Evolutionary conservation across 306 rosid species (phyloP), one percentile per base, ranked within the genome.

Genomic region (Herpetospermum pedunculosum): DNA sequence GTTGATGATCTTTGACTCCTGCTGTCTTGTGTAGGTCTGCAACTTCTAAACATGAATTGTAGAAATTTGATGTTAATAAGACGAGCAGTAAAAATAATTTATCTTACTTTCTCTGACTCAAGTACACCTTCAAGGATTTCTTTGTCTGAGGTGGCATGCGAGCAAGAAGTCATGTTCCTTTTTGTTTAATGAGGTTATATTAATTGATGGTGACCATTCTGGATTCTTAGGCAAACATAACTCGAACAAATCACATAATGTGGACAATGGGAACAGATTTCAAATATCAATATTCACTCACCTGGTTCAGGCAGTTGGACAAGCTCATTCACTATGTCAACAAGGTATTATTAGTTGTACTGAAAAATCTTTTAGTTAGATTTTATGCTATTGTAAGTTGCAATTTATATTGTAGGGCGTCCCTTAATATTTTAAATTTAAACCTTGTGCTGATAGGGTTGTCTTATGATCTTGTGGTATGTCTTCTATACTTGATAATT

Each of bases 211-310:
- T 75, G 26, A n/a, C 9, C 70, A 37, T 75, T 48, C 63, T 54
- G 80, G 69, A 83, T 83, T 68, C 46, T 81, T 96, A 94, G 99
- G 97, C 97, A 25, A 94, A 94, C 78, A 83, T 91, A 43, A 94
- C 96, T 37, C 95, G 97, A 34, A 91, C 96, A 75, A 91, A 91
- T 81, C 99, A 91, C 78, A 64, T 94, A 81, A 94, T 94, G 99
- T 94, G 95, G 95, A 94, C 99, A 21, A 94, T 94, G 99, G 99
- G 99, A 81, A 94, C 99, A 19, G 99, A 94, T 89, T 94, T 94
- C 81, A 89, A 84, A 87, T 94, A 94, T 83, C 99, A 94, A 80
- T 91, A 89, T 69, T 95, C 99, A 8, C 80, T 82, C 34, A 83
- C 90, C 79, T 94, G 99, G 99, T 94, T 89, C 72, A 80, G 82